These are phyloP conservation scores for Erythrophleum fordii DNA, from an alignment of 306 rosid species.

Conservation along the genomic window DNA sequence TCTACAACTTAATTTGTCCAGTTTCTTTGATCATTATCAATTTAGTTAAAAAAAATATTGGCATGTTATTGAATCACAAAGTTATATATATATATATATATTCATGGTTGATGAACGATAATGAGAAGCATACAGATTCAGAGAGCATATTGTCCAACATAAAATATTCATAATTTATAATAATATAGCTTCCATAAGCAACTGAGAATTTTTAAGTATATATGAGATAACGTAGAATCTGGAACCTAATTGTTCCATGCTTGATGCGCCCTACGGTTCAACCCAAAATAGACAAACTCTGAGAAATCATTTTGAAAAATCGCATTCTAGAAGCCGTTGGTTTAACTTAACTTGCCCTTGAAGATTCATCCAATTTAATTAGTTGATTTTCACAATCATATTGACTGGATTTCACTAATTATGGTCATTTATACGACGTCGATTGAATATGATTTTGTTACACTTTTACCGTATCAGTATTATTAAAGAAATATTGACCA, in stretches of 20 bases:
- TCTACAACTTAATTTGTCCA: not conserved
- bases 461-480: not conserved
- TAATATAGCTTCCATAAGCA: not conserved
- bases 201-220: not conserved
- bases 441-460: not conserved
- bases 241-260: not conserved
- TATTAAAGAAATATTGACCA: not conserved
- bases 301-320: not conserved
- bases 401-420: not conserved
- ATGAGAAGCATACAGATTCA: not conserved
- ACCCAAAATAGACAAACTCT: not conserved
- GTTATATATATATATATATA: not conserved
- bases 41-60: not conserved
- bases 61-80: not conserved
- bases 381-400: not conserved
- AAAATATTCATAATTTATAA: not conserved
- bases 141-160: not conserved
- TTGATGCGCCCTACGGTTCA: conserved; percentile 26
- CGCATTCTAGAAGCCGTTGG: not conserved
- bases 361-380: not conserved
- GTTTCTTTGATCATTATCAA: not conserved
- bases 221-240: not conserved
- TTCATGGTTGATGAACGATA: not conserved
- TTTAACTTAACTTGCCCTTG: not conserved
- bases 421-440: not conserved